phyloP scores from a whole-genome alignment of 768 basidiomycete species.

The Dacryopinax spathularia region DNA sequence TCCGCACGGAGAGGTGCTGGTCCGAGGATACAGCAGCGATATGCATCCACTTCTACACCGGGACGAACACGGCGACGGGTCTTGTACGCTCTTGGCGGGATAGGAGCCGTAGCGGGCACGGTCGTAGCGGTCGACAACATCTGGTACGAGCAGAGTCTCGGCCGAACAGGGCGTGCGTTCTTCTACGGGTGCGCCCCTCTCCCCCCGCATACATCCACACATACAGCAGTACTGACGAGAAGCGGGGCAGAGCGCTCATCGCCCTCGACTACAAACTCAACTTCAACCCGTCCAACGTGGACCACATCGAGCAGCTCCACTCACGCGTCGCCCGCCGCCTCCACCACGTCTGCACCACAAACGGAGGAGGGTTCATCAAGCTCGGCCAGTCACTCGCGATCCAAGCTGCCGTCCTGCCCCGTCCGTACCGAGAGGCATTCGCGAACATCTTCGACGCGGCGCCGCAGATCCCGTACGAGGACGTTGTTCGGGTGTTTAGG shows the following conservation, averaged over 20 bases:
- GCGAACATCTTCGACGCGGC: conserved; percentile 76
- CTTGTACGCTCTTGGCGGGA: background rate
- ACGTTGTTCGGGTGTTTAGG: conserved; percentile 50
- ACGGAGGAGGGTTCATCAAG: conserved; percentile 78
- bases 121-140: background rate
- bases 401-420: conserved; percentile 73
- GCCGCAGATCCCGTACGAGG: conserved; percentile 63
- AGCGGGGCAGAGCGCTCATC: conserved; percentile 39
- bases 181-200: background rate
- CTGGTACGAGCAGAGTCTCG: background rate
- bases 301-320: conserved; percentile 66
- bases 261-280: conserved; percentile 79
- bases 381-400: conserved; percentile 73
- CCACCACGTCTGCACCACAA: conserved; percentile 59
- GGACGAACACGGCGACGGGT: background rate
- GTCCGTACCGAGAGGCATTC: conserved; percentile 70
- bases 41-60: background rate
- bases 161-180: background rate
- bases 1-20: background rate
- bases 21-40: background rate
- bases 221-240: background rate
- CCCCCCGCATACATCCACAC: too few species aligned
- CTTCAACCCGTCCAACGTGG: conserved; percentile 54
- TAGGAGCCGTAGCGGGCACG: background rate
- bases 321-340: conserved; percentile 70